These are phyloP conservation scores for Kodamaea leandrae DNA, from an alignment of 805 yeast genomes.

Conservation along the genomic window DNA sequence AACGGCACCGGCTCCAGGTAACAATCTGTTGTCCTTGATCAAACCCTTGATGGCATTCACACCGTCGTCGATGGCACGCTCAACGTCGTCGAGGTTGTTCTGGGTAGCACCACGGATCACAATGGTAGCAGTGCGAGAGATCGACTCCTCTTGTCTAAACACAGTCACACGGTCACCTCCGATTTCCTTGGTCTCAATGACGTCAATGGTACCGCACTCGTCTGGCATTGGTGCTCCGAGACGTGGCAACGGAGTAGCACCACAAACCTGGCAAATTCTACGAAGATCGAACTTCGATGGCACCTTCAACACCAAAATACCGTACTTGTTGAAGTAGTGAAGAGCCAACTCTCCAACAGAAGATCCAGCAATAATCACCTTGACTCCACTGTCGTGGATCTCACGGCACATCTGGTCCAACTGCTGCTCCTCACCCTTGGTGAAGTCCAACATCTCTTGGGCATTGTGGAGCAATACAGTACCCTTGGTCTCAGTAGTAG, in stretches of 20 bases:
- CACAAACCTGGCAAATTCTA: slow-evolving; percentile 93
- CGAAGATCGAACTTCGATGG: slow-evolving; percentile 93
- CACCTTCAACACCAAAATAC: slow-evolving; percentile 80
- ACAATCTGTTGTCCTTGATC: slow-evolving; percentile 70
- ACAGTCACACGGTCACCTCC: slow-evolving; percentile 97
- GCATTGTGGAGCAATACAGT: slow-evolving; percentile 95
- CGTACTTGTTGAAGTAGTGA: slow-evolving; percentile 87
- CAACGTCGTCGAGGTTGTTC: slow-evolving; percentile 88
- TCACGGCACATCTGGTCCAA: slow-evolving; percentile 82
- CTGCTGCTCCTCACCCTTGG: slow-evolving; percentile 94
- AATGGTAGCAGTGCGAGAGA: slow-evolving; percentile 80
- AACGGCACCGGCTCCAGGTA: slow-evolving; percentile 96
- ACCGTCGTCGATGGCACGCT: slow-evolving; percentile 97
- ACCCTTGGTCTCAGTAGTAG: slow-evolving; percentile 97
- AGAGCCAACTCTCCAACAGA: slow-evolving; percentile 89
- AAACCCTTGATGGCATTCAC: slow-evolving; percentile 88
- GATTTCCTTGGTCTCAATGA: slow-evolving; percentile 87
- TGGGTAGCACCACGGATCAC: slow-evolving; percentile 96
- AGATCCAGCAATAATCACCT: slow-evolving; percentile 91
- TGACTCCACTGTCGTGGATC: slow-evolving; percentile 78
- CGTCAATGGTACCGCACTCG: slow-evolving; percentile 84
- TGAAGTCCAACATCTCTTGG: slow-evolving; percentile 92
- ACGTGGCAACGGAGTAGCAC: slow-evolving; percentile 93
- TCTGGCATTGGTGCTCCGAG: slow-evolving; percentile 94
- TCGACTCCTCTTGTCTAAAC: slow-evolving; percentile 72